A percentile compares a stretch with the other conserved stretches of the same genome.
Evolutionary conservation across 148 eudicot genomes (phyloP).

Genomic region (Arbutus unedo): DNA sequence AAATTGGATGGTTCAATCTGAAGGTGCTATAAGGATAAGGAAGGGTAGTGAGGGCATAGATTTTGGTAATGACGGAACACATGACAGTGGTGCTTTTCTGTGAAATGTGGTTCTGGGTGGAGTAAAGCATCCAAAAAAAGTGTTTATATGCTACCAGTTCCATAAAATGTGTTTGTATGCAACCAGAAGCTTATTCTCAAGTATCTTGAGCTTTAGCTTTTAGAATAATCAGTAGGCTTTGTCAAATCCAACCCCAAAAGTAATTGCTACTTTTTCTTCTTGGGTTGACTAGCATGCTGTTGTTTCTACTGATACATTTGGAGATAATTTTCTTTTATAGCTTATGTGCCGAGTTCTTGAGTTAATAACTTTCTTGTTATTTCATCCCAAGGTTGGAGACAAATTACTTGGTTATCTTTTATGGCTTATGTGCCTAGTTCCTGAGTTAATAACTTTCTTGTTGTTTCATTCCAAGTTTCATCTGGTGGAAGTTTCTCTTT

Average conservation of each 20-base stretch:
- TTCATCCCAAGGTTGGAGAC: not conserved
- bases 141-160: not conserved
- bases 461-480: not conserved
- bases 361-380: not conserved
- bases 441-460: not conserved
- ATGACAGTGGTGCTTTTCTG: not conserved
- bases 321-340: not conserved
- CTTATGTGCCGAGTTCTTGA: not conserved
- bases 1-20: conserved; percentile 8
- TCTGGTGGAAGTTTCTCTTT: not conserved
- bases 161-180: not conserved
- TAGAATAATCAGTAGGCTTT: not conserved
- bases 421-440: not conserved
- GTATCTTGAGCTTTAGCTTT: not conserved
- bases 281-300: not conserved
- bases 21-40: not conserved
- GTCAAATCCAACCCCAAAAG: not conserved
- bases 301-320: not conserved
- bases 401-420: not conserved
- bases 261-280: not conserved
- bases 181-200: not conserved
- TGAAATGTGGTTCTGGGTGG: not conserved
- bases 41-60: not conserved
- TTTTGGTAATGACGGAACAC: not conserved
- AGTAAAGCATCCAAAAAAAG: not conserved